Evolutionary conservation across 2,329 filamentous ascomycete genomes (phyloP).

Genomic region (Pseudonectria buxi): DNA sequence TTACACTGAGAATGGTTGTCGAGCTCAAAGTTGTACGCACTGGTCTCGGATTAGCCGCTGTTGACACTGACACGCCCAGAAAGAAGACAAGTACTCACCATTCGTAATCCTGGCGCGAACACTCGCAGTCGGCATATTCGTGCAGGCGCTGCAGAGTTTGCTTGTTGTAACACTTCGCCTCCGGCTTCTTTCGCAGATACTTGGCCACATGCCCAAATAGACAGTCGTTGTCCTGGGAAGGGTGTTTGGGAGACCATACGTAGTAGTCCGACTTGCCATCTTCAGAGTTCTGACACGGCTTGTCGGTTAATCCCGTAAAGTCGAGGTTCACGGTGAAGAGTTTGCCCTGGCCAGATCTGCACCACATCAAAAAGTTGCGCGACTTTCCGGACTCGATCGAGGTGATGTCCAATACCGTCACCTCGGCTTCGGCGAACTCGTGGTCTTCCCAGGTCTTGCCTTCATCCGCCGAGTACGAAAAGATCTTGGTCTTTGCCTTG

Average conservation of each 20-base stretch:
- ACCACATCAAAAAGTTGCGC: slow-evolving; percentile 89
- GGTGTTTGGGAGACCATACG: slow-evolving; percentile 82
- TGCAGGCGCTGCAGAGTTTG: slow-evolving; percentile 64
- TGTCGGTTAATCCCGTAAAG: slow-evolving; percentile 73
- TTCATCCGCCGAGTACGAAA: slow-evolving; percentile 75
- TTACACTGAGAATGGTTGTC: slow-evolving; percentile 69
- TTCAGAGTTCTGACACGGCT: slow-evolving; percentile 64
- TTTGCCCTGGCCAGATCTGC: slow-evolving; percentile 47
- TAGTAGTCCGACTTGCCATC: slow-evolving; percentile 64
- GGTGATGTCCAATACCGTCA: slow-evolving; percentile 72
- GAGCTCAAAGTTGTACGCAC: slow-evolving; percentile 89
- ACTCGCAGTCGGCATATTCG: slow-evolving; percentile 71
- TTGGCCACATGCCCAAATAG: slow-evolving; percentile 86
- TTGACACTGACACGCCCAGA: not conserved
- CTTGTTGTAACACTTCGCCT: slow-evolving; percentile 74
- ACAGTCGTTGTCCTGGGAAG: slow-evolving; percentile 69
- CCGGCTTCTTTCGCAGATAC: slow-evolving; percentile 85
- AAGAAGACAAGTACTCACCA: slow-evolving; percentile 57
- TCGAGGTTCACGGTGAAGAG: slow-evolving; percentile 78
- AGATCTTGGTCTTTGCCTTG: slow-evolving; percentile 56
- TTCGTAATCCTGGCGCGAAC: slow-evolving; percentile 81
- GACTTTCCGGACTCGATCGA: slow-evolving; percentile 86
- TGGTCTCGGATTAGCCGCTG: slow-evolving; percentile 32
- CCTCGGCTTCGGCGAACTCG: slow-evolving; percentile 63
- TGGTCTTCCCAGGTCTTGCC: slow-evolving; percentile 74